A percentile compares a stretch with the other conserved stretches of the same genome.
These are phyloP conservation scores for Lyophyllum semitale DNA, from an alignment of 768 basidiomycete species.

Conservation along the genomic window DNA sequence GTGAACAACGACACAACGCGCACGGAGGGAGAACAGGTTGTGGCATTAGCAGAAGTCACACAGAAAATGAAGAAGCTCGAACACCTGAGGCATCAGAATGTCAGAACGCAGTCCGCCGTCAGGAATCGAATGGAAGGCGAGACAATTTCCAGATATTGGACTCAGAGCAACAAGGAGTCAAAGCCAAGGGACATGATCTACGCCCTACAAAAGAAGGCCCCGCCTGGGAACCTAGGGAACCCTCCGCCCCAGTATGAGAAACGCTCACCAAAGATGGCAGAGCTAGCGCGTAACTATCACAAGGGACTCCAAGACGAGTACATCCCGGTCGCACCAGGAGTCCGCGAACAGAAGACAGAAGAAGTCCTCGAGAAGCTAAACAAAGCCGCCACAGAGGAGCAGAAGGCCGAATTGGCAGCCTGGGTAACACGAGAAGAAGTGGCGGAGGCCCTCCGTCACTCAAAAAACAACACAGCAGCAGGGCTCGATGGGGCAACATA, in stretches of 20 bases:
- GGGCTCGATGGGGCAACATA: neutral
- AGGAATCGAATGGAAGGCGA: slow-evolving; percentile 12
- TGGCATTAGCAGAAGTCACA: neutral
- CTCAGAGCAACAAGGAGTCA: slow-evolving; percentile 5
- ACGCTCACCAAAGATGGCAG: neutral
- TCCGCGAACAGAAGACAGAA: neutral
- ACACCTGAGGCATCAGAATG: slow-evolving; percentile 2
- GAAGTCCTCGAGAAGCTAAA: neutral
- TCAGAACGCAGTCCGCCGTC: neutral
- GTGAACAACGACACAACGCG: neutral
- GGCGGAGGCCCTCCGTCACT: neutral
- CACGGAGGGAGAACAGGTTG: neutral
- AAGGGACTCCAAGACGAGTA: neutral
- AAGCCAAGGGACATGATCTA: slow-evolving; percentile 15
- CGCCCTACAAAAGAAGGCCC: neutral
- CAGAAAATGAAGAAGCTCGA: neutral
- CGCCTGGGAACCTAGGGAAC: neutral
- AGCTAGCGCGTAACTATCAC: slow-evolving; percentile 9
- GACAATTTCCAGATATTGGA: slow-evolving; percentile 14
- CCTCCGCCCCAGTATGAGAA: neutral
- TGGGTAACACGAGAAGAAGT: neutral
- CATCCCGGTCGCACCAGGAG: neutral
- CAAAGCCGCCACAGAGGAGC: neutral
- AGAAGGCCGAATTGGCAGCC: neutral
- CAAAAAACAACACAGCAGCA: neutral